Conservation (phyloP, 1,284 basidiomycete species). For the Rugiboletus extremiorientalis region DNA sequence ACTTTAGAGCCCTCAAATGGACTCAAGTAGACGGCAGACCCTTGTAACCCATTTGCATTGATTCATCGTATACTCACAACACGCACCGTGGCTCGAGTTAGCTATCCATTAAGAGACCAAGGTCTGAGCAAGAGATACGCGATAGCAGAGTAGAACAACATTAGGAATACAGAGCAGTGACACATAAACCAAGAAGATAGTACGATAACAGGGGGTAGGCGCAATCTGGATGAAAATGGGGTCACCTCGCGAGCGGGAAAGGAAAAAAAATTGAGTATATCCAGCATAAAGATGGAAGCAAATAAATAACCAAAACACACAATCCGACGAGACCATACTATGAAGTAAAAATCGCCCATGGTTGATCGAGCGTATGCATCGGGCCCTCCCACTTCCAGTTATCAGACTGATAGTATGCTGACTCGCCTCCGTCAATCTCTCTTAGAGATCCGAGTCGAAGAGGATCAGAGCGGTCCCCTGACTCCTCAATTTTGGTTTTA, state of each 20-base stretch:
- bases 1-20: slow-evolving; percentile 22
- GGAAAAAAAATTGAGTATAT: slow-evolving; percentile 30
- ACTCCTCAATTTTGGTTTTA: slow-evolving; percentile 49
- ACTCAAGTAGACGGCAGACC: slow-evolving; percentile 9
- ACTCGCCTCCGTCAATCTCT: slow-evolving; percentile 75
- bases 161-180: slow-evolving; percentile 38
- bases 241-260: slow-evolving; percentile 16
- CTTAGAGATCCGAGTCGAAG: slow-evolving; percentile 60
- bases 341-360: slow-evolving; percentile 70
- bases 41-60: background rate
- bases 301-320: slow-evolving; percentile 35
- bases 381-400: slow-evolving; percentile 73
- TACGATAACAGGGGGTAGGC: slow-evolving; percentile 33
- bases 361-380: slow-evolving; percentile 62
- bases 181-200: slow-evolving; percentile 40
- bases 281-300: slow-evolving; percentile 40
- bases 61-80: slow-evolving; percentile 15
- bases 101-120: slow-evolving; percentile 36
- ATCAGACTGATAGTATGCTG: slow-evolving; percentile 60
- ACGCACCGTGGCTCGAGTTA: slow-evolving; percentile 15
- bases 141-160: slow-evolving; percentile 40
- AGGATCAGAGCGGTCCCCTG: slow-evolving; percentile 43
- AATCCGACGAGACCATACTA: slow-evolving; percentile 40
- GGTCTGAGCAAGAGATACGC: slow-evolving; percentile 41
- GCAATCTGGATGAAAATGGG: slow-evolving; percentile 4